phyloP scores from a whole-genome alignment of 192 early-diverging fungal genomes.

The Backusella circina region DNA sequence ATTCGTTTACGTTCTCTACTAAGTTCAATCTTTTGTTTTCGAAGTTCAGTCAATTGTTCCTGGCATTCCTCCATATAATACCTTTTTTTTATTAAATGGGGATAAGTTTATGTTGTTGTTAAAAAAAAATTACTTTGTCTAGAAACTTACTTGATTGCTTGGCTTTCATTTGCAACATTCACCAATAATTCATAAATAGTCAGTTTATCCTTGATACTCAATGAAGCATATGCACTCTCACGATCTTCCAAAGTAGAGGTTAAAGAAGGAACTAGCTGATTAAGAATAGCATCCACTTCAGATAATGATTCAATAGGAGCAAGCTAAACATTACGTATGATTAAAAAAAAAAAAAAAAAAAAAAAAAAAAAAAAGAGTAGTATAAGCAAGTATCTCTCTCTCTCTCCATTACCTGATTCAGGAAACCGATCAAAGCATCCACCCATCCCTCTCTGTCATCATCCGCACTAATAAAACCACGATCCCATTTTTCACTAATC shows the following conservation, averaged over 20 bases:
- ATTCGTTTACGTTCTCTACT: constrained; percentile 60
- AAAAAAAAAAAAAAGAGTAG: neutral
- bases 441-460: constrained; percentile 46
- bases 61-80: constrained; percentile 71
- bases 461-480: constrained; percentile 18
- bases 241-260: constrained; percentile 39
- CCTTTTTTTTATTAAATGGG: constrained; percentile 31
- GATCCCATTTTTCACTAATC: constrained; percentile 45
- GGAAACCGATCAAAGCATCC: constrained; percentile 43
- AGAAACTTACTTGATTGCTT: constrained; percentile 43
- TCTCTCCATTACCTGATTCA: constrained; percentile 43
- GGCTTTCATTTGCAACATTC: constrained; percentile 58
- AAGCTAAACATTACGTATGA: constrained; percentile 14
- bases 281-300: constrained; percentile 44
- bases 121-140: neutral
- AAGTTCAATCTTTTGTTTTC: constrained; percentile 73
- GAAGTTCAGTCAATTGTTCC: constrained; percentile 65
- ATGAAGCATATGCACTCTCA: constrained; percentile 31
- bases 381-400: neutral
- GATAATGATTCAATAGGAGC: constrained; percentile 37
- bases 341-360: neutral
- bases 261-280: constrained; percentile 38
- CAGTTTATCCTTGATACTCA: constrained; percentile 54
- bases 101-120: too few species aligned
- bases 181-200: constrained; percentile 56